These are phyloP conservation scores for Kalmusia sp. DNA, from an alignment of 2,329 filamentous ascomycete species.

Conservation along the genomic window DNA sequence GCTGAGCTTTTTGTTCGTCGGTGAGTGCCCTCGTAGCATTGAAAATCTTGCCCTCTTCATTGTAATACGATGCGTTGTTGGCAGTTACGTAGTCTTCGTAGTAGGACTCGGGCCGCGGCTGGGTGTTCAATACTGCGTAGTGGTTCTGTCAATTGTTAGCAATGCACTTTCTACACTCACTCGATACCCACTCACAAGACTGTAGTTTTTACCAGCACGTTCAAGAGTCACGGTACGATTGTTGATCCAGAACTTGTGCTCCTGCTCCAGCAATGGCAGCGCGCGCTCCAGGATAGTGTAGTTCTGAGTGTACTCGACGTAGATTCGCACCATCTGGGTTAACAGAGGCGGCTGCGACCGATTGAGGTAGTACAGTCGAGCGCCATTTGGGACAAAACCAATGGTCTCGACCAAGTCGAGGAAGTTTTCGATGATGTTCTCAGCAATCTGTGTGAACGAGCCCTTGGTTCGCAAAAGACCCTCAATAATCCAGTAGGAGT, in stretches of 20 bases:
- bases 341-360: constrained; percentile 72
- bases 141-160: constrained; percentile 50
- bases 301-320: constrained; percentile 71
- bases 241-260: constrained; percentile 68
- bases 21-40: constrained; percentile 60
- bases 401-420: constrained; percentile 69
- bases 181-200: constrained; percentile 45
- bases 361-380: constrained; percentile 72
- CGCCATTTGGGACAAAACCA: constrained; percentile 73
- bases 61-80: constrained; percentile 70
- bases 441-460: constrained; percentile 67
- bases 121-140: constrained; percentile 69
- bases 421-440: constrained; percentile 75
- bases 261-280: constrained; percentile 67
- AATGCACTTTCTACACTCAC: background rate
- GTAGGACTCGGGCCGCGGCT: constrained; percentile 72
- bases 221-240: constrained; percentile 66
- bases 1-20: constrained; percentile 57
- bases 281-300: constrained; percentile 66
- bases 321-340: constrained; percentile 70
- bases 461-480: constrained; percentile 70
- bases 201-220: constrained; percentile 57
- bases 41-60: constrained; percentile 65
- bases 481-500: constrained; percentile 73
- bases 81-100: constrained; percentile 70